Conservation (phyloP, 208 protist species). For the Giardia duodenalis region DNA sequence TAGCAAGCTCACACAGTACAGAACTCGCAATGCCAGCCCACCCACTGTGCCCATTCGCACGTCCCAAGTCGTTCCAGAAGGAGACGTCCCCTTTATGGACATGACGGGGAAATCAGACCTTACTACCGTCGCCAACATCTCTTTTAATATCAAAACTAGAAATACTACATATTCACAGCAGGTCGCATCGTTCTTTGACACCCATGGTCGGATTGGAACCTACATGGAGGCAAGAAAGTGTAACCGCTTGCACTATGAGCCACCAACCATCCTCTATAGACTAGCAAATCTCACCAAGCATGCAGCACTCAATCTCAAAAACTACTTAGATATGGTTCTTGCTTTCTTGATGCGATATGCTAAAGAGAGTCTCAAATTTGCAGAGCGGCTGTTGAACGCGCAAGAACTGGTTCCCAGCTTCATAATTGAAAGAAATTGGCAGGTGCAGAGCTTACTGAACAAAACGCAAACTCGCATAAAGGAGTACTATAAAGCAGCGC, state of each 20-base stretch:
- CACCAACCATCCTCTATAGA: background rate
- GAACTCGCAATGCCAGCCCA: too few relatives aligned
- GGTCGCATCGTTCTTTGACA: background rate
- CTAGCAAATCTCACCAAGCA: background rate
- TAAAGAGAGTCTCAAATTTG: background rate
- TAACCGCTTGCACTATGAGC: background rate
- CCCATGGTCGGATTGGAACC: background rate
- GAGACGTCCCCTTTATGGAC: background rate
- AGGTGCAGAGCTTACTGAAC: background rate
- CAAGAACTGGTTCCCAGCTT: background rate
- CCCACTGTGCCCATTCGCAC: too few relatives aligned
- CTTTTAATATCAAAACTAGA: background rate
- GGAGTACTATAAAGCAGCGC: slow-evolving; percentile 8
- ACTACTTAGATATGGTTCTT: background rate
- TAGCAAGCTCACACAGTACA: too few relatives aligned
- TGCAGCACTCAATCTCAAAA: background rate
- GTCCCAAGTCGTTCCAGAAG: background rate
- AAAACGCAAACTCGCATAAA: background rate
- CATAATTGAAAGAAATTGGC: background rate
- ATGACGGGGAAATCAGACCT: background rate
- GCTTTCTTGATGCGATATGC: background rate
- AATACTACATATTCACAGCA: background rate
- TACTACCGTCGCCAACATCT: background rate
- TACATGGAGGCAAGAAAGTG: background rate
- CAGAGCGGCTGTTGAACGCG: background rate